Evolutionary conservation across 139 green algal genomes (phyloP).

Genomic region (Monoraphidium neglectum): DNA sequence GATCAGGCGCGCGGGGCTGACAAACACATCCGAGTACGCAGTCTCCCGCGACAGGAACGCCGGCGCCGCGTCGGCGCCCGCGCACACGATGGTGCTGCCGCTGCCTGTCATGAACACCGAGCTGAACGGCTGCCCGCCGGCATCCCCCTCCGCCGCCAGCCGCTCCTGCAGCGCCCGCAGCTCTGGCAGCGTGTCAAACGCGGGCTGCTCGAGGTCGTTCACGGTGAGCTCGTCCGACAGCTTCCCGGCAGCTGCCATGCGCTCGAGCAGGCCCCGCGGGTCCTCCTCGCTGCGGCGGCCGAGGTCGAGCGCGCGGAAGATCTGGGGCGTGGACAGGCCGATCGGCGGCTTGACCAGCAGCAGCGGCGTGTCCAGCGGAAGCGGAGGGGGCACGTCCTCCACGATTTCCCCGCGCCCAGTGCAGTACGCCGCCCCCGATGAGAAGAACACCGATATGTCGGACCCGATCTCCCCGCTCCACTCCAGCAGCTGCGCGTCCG

Average conservation of each 20-base stretch:
- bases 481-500: constrained; percentile 77
- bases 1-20: constrained; percentile 78
- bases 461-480: constrained; percentile 96
- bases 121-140: constrained; percentile 43
- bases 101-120: constrained; percentile 98
- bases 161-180: constrained; percentile 82
- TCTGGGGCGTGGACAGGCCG: constrained; percentile 83
- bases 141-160: constrained; percentile 45
- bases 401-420: constrained; percentile 95
- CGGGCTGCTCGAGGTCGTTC: constrained; percentile 94
- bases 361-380: constrained; percentile 83
- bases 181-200: constrained; percentile 89
- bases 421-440: constrained; percentile 91
- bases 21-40: constrained; percentile 69
- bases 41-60: constrained; percentile 48
- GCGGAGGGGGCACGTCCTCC: constrained; percentile 81
- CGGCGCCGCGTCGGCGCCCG: constrained; percentile 70
- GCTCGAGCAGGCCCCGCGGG: constrained; percentile 73
- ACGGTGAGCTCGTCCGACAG: constrained; percentile 69
- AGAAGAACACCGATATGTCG: constrained; percentile 98
- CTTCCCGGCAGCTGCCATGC: constrained; percentile 29
- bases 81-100: constrained; percentile 88
- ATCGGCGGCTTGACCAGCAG: constrained; percentile 91
- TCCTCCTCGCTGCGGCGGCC: constrained; percentile 72
- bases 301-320: constrained; percentile 96